Percentiles rank a stretch among this genome's conserved stretches.
Conservation (phyloP, 371 early-diverging fungal species). For the Mortierella polycephala region DNA sequence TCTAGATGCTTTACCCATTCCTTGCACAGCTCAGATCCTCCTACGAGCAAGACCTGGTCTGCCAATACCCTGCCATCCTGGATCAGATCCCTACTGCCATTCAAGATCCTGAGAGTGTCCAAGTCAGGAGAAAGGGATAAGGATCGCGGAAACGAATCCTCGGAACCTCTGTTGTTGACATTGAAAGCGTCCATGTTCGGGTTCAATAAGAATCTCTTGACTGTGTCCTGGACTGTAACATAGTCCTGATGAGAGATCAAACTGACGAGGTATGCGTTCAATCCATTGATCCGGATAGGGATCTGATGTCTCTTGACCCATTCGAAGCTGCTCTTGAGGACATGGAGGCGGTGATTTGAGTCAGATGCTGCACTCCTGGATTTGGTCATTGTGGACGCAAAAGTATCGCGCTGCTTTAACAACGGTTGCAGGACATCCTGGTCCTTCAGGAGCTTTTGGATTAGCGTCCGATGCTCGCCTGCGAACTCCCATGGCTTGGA, state of each 20-base stretch:
- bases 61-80: background rate
- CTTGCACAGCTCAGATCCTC: background rate
- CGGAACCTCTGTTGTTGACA: background rate
- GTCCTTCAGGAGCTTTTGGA: slow-evolving; percentile 25
- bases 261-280: slow-evolving; percentile 25
- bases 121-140: slow-evolving; percentile 6
- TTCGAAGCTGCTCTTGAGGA: slow-evolving; percentile 25
- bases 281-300: slow-evolving; percentile 33
- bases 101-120: slow-evolving; percentile 4
- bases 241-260: slow-evolving; percentile 30
- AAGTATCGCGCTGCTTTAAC: slow-evolving; percentile 10
- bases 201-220: background rate
- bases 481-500: slow-evolving; percentile 1
- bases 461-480: slow-evolving; percentile 12
- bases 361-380: background rate
- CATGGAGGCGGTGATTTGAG: slow-evolving; percentile 7
- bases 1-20: background rate
- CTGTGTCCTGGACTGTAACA: slow-evolving; percentile 1
- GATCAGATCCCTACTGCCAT: background rate
- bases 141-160: background rate
- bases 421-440: slow-evolving; percentile 25
- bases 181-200: background rate
- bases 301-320: slow-evolving; percentile 28
- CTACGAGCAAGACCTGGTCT: background rate
- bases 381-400: background rate